Evolutionary conservation across 371 early-diverging fungal species (phyloP).

Genomic region (Paraphysoderma sedebokerense): DNA sequence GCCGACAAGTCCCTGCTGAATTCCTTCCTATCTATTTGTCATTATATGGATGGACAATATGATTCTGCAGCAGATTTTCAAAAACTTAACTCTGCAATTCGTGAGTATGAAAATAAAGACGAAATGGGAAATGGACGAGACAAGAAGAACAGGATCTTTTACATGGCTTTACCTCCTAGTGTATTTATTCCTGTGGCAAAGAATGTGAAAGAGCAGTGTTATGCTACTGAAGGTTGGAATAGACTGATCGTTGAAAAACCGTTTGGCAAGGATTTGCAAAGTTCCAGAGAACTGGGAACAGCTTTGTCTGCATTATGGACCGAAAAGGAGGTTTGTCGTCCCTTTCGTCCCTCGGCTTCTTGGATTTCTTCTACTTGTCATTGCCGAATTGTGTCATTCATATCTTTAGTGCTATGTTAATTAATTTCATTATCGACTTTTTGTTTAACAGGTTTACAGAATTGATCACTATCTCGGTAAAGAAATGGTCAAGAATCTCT

Average conservation of each 20-base stretch:
- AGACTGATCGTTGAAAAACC: conserved; percentile 96
- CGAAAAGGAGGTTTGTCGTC: conserved; percentile 56
- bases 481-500: conserved; percentile 96
- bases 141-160: conserved; percentile 55
- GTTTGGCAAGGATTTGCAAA: conserved; percentile 85
- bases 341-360: too few relatives aligned
- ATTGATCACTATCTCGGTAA: conserved; percentile 98
- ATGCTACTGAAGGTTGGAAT: conserved; percentile 33
- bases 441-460: conserved; percentile 57
- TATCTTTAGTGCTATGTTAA: background rate
- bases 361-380: background rate
- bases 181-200: conserved; percentile 73
- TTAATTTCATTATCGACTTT: background rate
- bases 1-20: conserved; percentile 31
- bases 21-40: conserved; percentile 54
- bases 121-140: background rate
- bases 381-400: background rate
- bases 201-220: conserved; percentile 47
- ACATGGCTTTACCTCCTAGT: conserved; percentile 96
- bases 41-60: conserved; percentile 81
- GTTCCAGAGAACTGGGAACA: conserved; percentile 45
- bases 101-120: conserved; percentile 26
- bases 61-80: conserved; percentile 58
- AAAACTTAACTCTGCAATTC: conserved; percentile 35
- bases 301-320: conserved; percentile 52